Percentiles rank a stretch among this genome's conserved stretches.
phyloP scores from a whole-genome alignment of 306 rosid genomes.

The Castanea mollissima region DNA sequence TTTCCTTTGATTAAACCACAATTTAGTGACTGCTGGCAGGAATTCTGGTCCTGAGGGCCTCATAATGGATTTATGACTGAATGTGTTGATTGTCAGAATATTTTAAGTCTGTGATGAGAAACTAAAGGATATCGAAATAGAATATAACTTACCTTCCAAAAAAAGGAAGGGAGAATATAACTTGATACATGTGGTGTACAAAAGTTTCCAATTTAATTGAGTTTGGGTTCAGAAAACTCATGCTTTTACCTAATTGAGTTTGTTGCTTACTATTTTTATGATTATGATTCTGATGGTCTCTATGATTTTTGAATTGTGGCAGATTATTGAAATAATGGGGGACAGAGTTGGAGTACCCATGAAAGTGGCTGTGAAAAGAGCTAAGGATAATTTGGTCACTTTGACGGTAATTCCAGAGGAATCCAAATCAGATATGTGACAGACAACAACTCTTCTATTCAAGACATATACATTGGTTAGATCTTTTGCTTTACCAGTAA shows the following conservation, averaged over 20 bases:
- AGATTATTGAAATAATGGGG: slow-evolving; percentile 75
- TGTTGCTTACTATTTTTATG: background rate
- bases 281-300: background rate
- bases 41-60: no score
- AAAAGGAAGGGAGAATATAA: background rate
- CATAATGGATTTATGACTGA: background rate
- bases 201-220: background rate
- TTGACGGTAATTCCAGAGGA: slow-evolving; percentile 76
- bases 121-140: background rate
- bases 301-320: slow-evolving; percentile 24
- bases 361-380: slow-evolving; percentile 60
- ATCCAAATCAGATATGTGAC: slow-evolving; percentile 47
- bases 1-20: background rate
- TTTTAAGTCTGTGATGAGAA: background rate
- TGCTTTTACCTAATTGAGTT: background rate
- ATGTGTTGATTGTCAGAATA: background rate
- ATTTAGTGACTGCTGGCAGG: background rate
- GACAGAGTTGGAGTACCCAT: slow-evolving; percentile 70
- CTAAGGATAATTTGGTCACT: slow-evolving; percentile 34
- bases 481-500: background rate
- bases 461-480: background rate
- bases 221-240: background rate
- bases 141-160: background rate
- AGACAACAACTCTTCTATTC: background rate
- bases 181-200: background rate